Conservation (phyloP, 495 filamentous ascomycete genomes). For the Geoglossum glabrum region DNA sequence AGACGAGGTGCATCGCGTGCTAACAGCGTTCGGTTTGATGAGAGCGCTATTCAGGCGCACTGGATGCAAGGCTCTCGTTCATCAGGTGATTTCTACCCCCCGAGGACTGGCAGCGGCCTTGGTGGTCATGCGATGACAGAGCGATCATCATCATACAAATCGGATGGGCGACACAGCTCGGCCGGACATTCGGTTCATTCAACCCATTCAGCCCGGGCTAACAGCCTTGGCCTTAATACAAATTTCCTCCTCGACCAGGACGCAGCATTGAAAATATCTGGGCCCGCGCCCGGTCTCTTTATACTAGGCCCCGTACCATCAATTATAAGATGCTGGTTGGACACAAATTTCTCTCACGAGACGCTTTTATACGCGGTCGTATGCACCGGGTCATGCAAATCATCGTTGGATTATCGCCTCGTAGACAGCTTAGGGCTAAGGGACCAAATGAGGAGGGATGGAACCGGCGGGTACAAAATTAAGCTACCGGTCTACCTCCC, state of each 20-base stretch:
- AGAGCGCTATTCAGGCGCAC: conserved; percentile 79
- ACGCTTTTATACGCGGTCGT: conserved; percentile 77
- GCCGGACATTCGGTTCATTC: conserved; percentile 46
- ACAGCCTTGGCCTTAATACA: conserved; percentile 63
- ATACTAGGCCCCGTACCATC: conserved; percentile 71
- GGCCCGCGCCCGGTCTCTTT: conserved; percentile 65
- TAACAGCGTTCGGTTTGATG: conserved; percentile 97
- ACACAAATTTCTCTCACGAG: conserved; percentile 64
- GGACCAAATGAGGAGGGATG: conserved; percentile 40
- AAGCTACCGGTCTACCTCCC: conserved; percentile 70
- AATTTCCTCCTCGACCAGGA: conserved; percentile 42
- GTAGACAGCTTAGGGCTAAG: conserved; percentile 50
- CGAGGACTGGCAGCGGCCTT: conserved; percentile 60
- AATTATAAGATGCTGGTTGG: conserved; percentile 92
- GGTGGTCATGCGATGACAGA: conserved; percentile 73
- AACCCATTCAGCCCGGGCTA: conserved; percentile 49
- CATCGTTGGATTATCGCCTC: conserved; percentile 50
- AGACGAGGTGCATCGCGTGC: conserved; percentile 79
- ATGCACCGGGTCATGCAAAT: conserved; percentile 80
- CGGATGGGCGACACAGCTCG: conserved; percentile 87
- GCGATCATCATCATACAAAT: conserved; percentile 80
- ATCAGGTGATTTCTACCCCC: conserved; percentile 57
- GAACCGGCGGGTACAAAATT: conserved; percentile 42
- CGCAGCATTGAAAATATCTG: conserved; percentile 42
- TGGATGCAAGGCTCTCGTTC: conserved; percentile 67